Evolutionary conservation across 495 filamentous ascomycete genomes (phyloP).

Genomic region (Talaromyces liani): DNA sequence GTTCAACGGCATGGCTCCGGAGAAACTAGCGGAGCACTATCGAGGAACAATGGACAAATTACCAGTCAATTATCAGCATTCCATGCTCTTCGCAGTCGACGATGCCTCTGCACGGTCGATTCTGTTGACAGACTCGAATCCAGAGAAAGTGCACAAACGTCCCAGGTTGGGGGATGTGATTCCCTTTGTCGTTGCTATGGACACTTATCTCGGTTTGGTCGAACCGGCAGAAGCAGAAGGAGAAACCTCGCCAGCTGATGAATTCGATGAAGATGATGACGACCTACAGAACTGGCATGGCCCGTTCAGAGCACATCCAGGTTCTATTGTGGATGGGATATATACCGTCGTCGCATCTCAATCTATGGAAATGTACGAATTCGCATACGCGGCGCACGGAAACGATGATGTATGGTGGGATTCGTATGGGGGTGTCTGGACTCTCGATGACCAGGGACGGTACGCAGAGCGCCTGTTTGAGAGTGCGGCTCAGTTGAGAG

Average conservation of each 20-base stretch:
- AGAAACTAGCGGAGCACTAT: neutral
- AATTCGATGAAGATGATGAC: neutral
- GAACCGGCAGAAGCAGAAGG: neutral
- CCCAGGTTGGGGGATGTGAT: slow-evolving; percentile 2
- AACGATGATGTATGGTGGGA: slow-evolving; percentile 3
- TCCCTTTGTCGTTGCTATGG: slow-evolving; percentile 5
- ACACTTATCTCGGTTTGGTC: neutral
- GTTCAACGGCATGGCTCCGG: neutral
- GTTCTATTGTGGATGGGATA: slow-evolving; percentile 3
- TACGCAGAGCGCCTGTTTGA: slow-evolving; percentile 2
- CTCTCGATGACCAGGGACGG: neutral
- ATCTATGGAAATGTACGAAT: slow-evolving; percentile 6
- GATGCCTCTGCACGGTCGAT: slow-evolving; percentile 3
- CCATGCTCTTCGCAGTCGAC: slow-evolving; percentile 2
- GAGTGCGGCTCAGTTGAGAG: neutral
- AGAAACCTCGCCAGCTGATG: neutral
- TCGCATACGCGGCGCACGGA: slow-evolving; percentile 2
- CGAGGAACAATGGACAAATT: neutral
- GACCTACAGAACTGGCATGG: neutral
- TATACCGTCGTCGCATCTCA: slow-evolving; percentile 2
- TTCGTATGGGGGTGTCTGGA: slow-evolving; percentile 3
- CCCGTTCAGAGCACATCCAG: neutral
- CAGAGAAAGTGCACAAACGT: neutral
- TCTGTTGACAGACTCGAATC: neutral
- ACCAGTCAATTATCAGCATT: slow-evolving; percentile 4